Evolutionary conservation across 768 basidiomycete genomes (phyloP).

Genomic region (Russula compacta): DNA sequence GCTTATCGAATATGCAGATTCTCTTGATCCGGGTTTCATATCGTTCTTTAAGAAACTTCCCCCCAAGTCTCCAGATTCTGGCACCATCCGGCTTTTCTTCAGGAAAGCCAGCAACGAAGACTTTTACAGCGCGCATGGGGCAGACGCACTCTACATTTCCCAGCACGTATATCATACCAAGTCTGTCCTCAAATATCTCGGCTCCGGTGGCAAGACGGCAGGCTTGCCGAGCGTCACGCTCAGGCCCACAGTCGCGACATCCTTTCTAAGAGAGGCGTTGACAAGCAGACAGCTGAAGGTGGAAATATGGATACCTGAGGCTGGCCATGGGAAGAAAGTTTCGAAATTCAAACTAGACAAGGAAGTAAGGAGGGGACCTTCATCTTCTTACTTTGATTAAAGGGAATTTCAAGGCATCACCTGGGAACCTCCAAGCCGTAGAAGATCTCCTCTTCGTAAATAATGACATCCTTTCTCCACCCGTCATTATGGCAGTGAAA

Average conservation of each 20-base stretch:
- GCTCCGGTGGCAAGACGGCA: slow-evolving; percentile 45
- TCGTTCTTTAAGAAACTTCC: slow-evolving; percentile 56
- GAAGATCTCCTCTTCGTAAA: slow-evolving; percentile 60
- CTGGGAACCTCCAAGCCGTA: slow-evolving; percentile 56
- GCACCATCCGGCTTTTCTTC: slow-evolving; percentile 82
- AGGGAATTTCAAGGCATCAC: slow-evolving; percentile 46
- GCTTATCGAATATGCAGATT: neutral
- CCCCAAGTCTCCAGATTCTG: slow-evolving; percentile 59
- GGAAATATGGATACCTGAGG: slow-evolving; percentile 80
- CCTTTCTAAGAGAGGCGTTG: slow-evolving; percentile 79
- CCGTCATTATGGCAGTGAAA: slow-evolving; percentile 86
- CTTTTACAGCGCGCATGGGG: slow-evolving; percentile 83
- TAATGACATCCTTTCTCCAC: slow-evolving; percentile 71
- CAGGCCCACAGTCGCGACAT: slow-evolving; percentile 66
- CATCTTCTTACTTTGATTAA: neutral
- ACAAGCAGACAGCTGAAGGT: slow-evolving; percentile 85
- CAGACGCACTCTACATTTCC: slow-evolving; percentile 84
- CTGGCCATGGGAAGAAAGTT: slow-evolving; percentile 65
- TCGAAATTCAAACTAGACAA: slow-evolving; percentile 72
- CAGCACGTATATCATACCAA: slow-evolving; percentile 78
- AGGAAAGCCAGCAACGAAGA: slow-evolving; percentile 44
- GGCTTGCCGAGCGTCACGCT: slow-evolving; percentile 74
- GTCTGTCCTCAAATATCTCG: slow-evolving; percentile 88
- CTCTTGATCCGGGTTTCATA: slow-evolving; percentile 48
- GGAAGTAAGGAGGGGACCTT: slow-evolving; percentile 40